Percentiles rank a stretch among this genome's conserved stretches.
These are phyloP conservation scores for Combretum micranthum DNA, from an alignment of 345 rosid genomes.

Conservation along the genomic window DNA sequence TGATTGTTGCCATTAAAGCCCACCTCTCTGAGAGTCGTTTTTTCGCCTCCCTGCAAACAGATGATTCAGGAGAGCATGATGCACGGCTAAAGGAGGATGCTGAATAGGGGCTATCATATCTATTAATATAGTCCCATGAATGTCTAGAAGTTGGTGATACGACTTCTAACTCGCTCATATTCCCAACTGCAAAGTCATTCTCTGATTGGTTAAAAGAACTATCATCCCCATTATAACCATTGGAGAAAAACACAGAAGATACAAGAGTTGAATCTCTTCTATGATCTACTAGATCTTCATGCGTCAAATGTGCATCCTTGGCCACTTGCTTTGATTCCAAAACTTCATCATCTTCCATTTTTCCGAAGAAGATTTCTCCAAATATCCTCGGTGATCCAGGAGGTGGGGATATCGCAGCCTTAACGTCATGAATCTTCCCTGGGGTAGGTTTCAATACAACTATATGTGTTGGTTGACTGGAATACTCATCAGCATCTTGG, in stretches of 20 bases:
- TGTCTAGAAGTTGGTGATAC: constrained; percentile 71
- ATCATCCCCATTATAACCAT: constrained; percentile 78
- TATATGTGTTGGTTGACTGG: constrained; percentile 70
- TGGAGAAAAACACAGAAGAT: constrained; percentile 80
- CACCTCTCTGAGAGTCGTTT: constrained; percentile 89
- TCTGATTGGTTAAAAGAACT: constrained; percentile 77
- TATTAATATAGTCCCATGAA: constrained; percentile 80
- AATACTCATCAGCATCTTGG: constrained; percentile 42
- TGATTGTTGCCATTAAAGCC: constrained; percentile 80
- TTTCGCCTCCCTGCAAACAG: constrained; percentile 74
- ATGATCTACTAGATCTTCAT: constrained; percentile 47
- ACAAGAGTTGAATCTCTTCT: constrained; percentile 64
- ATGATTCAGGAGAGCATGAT: constrained; percentile 84
- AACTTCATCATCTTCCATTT: constrained; percentile 43
- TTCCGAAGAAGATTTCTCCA: constrained; percentile 34
- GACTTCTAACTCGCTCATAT: constrained; percentile 69
- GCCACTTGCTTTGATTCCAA: constrained; percentile 59
- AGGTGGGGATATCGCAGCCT: constrained; percentile 37
- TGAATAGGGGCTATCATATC: constrained; percentile 61
- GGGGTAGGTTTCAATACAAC: constrained; percentile 86
- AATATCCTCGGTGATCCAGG: constrained; percentile 42
- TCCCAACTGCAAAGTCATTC: constrained; percentile 46
- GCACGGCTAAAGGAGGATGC: constrained; percentile 61
- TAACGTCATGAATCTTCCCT: constrained; percentile 45
- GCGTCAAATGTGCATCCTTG: constrained; percentile 45